Conservation (phyloP, 306 rosid genomes). For the Castanea crenata region DNA sequence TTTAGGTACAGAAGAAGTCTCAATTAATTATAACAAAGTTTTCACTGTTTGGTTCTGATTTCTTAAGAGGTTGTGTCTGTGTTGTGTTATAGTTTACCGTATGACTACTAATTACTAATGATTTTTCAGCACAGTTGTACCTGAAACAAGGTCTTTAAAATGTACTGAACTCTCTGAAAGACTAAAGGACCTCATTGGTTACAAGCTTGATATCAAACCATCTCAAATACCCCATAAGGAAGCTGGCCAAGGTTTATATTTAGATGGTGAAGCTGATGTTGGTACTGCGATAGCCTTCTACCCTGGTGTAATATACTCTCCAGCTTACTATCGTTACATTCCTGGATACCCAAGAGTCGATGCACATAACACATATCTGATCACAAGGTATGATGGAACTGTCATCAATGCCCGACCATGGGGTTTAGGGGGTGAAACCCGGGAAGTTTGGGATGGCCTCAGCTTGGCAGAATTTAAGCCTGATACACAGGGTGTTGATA, state of each 20-base stretch:
- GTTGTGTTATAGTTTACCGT: not conserved
- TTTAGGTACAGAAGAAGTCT: not conserved
- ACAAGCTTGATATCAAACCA: conserved; percentile 63
- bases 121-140: conserved; percentile 67
- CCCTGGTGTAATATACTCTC: conserved; percentile 82
- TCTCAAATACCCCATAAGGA: conserved; percentile 75
- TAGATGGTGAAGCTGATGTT: conserved; percentile 70
- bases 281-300: conserved; percentile 81
- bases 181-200: conserved; percentile 67
- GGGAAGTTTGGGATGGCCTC: conserved; percentile 59
- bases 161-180: conserved; percentile 58
- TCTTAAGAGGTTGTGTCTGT: not conserved
- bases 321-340: conserved; percentile 78
- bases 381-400: conserved; percentile 77
- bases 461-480: conserved; percentile 26
- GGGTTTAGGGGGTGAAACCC: conserved; percentile 68
- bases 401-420: conserved; percentile 88
- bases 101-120: conserved; percentile 38
- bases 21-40: not conserved
- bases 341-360: conserved; percentile 90
- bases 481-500: conserved; percentile 37
- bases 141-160: conserved; percentile 54
- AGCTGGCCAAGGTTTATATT: conserved; percentile 75
- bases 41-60: not conserved
- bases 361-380: conserved; percentile 74